Evolutionary conservation across 2,329 filamentous ascomycete species (phyloP).

Genomic region (Hyphodiscus sp.): DNA sequence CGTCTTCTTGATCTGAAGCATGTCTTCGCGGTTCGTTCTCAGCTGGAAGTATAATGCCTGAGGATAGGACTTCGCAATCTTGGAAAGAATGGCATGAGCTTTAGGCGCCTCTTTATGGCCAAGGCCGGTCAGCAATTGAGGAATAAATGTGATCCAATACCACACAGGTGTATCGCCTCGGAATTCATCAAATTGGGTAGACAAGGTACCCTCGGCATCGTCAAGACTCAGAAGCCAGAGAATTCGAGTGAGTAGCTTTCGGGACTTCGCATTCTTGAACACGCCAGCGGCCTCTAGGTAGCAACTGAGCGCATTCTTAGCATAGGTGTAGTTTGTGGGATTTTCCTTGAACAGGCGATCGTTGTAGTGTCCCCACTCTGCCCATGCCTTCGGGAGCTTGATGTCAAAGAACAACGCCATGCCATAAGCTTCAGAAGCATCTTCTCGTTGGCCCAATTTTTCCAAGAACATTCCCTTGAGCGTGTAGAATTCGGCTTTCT

Average conservation of each 20-base stretch:
- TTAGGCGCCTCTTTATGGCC: constrained; percentile 86
- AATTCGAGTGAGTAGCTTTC: constrained; percentile 88
- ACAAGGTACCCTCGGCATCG: constrained; percentile 75
- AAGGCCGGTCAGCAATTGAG: constrained; percentile 86
- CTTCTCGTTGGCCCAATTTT: constrained; percentile 82
- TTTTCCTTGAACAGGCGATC: constrained; percentile 94
- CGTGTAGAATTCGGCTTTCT: constrained; percentile 98
- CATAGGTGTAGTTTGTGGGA: constrained; percentile 71
- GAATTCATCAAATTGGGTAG: constrained; percentile 85
- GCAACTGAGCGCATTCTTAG: constrained; percentile 87
- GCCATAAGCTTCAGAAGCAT: constrained; percentile 90
- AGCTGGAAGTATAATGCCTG: constrained; percentile 95
- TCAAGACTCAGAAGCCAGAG: constrained; percentile 94
- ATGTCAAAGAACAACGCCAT: constrained; percentile 95
- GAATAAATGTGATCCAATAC: constrained; percentile 99
- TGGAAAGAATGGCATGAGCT: constrained; percentile 78
- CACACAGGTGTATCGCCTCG: constrained; percentile 96
- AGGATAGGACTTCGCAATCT: constrained; percentile 92
- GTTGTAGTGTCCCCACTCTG: constrained; percentile 98
- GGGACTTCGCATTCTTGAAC: constrained; percentile 94
- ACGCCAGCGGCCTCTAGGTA: constrained; percentile 93
- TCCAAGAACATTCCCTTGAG: constrained; percentile 99
- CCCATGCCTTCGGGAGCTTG: constrained; percentile 93
- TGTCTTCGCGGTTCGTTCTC: constrained; percentile 88
- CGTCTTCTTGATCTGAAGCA: constrained; percentile 83